A percentile compares a stretch with the other conserved stretches of the same genome.
These are phyloP conservation scores for Apiotrichum sp. DNA, from an alignment of 1,284 basidiomycete genomes.

Conservation along the genomic window DNA sequence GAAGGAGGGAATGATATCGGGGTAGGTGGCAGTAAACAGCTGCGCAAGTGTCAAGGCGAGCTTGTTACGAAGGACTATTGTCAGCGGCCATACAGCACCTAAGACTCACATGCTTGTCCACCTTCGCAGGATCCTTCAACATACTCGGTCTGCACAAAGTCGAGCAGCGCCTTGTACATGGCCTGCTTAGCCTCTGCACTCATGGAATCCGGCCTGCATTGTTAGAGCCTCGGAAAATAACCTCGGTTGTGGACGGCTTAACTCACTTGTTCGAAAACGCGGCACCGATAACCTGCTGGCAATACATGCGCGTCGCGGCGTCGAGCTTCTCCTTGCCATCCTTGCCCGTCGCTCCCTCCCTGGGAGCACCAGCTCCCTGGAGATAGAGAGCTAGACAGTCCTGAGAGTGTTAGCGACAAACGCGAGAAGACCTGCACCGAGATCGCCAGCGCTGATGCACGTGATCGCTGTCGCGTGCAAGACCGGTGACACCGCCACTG, in stretches of 20 bases:
- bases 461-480: too few relatives aligned
- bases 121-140: constrained; percentile 46
- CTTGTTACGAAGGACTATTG: constrained; percentile 66
- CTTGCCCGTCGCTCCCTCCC: constrained; percentile 25
- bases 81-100: constrained; percentile 2
- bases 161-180: constrained; percentile 44
- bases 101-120: constrained; percentile 40
- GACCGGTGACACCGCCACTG: too few relatives aligned
- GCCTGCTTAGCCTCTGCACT: constrained; percentile 32
- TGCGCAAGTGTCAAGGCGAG: constrained; percentile 94
- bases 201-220: constrained; percentile 32
- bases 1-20: constrained; percentile 39
- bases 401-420: constrained; percentile 18
- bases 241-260: background rate
- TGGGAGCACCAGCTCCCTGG: constrained; percentile 44
- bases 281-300: constrained; percentile 46
- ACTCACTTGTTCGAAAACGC: constrained; percentile 42
- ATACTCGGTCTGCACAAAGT: constrained; percentile 45
- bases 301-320: constrained; percentile 44
- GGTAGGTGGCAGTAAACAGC: constrained; percentile 75
- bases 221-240: background rate
- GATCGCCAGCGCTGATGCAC: too few relatives aligned
- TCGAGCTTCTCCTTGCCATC: constrained; percentile 47
- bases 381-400: constrained; percentile 47
- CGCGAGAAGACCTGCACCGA: too few relatives aligned